phyloP scores from a whole-genome alignment of 306 rosid genomes.

The Acacia melanoxylon region DNA sequence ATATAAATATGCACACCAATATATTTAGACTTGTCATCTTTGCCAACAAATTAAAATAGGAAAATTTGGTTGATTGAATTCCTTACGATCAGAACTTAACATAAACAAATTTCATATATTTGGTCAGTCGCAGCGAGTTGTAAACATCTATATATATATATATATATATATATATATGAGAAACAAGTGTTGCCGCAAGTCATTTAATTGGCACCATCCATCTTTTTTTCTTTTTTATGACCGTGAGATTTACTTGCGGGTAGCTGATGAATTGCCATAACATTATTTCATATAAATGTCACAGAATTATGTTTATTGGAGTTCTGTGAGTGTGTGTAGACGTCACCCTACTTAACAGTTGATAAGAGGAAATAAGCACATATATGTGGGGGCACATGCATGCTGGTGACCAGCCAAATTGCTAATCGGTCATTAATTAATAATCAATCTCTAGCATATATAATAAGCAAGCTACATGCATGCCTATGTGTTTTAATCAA shows the following conservation, averaged over 20 bases:
- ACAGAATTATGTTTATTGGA: neutral
- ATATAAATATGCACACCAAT: slow-evolving; percentile 2
- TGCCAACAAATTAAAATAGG: neutral
- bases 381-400: neutral
- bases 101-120: neutral
- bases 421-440: neutral
- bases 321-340: neutral
- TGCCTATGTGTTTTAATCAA: neutral
- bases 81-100: neutral
- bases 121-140: neutral
- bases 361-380: neutral
- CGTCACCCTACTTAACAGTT: neutral
- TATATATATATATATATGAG: too few species aligned
- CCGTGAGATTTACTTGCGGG: neutral
- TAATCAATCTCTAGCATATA: neutral
- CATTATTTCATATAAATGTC: neutral
- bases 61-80: neutral
- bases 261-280: neutral
- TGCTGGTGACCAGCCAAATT: neutral
- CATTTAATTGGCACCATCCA: neutral
- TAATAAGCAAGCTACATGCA: neutral
- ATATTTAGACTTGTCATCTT: slow-evolving; percentile 11
- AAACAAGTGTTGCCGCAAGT: neutral
- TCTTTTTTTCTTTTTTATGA: too few species aligned
- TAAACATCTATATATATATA: neutral